Percentiles rank a stretch among this genome's conserved stretches.
These are phyloP conservation scores for Globisporangium uncinulatum DNA, from an alignment of 352 stramenopile genomes.

Conservation along the genomic window DNA sequence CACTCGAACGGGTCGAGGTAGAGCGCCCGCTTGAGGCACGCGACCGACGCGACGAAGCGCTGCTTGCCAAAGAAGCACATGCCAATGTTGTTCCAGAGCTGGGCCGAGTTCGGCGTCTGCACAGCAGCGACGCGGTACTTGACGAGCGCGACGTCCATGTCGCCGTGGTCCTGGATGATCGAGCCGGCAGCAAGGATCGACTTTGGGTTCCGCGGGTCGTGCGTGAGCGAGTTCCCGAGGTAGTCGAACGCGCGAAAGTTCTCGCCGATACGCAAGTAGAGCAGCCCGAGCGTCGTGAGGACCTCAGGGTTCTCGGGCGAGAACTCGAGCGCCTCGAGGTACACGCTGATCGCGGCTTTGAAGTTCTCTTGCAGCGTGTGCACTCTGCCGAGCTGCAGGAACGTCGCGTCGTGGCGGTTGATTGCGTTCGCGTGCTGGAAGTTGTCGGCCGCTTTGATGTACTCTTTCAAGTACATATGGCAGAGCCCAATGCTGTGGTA, in stretches of 20 bases:
- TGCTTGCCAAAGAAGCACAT: constrained; percentile 96
- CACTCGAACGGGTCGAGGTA: constrained; percentile 94
- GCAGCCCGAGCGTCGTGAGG: constrained; percentile 86
- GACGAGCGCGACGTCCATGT: constrained; percentile 92
- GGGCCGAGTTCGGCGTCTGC: constrained; percentile 88
- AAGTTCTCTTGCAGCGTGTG: constrained; percentile 80
- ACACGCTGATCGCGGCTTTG: constrained; percentile 83
- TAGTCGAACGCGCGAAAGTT: constrained; percentile 93
- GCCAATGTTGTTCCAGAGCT: constrained; percentile 95
- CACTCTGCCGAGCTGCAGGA: constrained; percentile 90
- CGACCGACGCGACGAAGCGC: constrained; percentile 77
- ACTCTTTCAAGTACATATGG: constrained; percentile 90
- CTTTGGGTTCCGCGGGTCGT: constrained; percentile 89
- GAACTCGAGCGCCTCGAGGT: constrained; percentile 91
- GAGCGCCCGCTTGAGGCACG: constrained; percentile 89
- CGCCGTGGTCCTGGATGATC: constrained; percentile 92
- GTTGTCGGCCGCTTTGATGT: constrained; percentile 79
- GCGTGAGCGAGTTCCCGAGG: constrained; percentile 90
- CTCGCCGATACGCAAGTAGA: constrained; percentile 87
- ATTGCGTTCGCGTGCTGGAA: constrained; percentile 91
- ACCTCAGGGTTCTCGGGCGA: constrained; percentile 91
- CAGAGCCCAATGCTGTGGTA: constrained; percentile 91
- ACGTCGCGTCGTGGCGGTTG: constrained; percentile 89
- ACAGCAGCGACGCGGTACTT: constrained; percentile 93
- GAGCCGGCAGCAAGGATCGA: constrained; percentile 89